phyloP scores from a whole-genome alignment of 352 stramenopile species.

The Saprolegnia diclina region DNA sequence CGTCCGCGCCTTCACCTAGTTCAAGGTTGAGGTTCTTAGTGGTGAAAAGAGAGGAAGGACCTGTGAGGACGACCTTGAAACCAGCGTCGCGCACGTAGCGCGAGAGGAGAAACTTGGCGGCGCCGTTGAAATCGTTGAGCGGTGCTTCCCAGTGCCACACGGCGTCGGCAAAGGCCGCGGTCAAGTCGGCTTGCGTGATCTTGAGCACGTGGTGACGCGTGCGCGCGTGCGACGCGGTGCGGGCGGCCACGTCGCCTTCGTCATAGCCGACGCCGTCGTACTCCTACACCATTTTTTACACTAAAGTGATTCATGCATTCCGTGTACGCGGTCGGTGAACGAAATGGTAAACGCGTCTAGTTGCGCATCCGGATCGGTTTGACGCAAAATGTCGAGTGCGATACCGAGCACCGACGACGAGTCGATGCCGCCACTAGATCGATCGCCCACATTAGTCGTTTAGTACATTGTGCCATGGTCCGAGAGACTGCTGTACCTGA shows the following conservation, averaged over 20 bases:
- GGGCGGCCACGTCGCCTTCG: not conserved
- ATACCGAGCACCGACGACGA: not conserved
- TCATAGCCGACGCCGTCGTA: not conserved
- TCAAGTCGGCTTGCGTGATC: not conserved
- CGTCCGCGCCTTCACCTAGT: not conserved
- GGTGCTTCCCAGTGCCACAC: not conserved
- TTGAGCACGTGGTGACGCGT: not conserved
- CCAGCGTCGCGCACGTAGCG: not conserved
- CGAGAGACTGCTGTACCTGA: not conserved
- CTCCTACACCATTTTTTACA: not conserved
- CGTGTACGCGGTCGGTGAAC: not conserved
- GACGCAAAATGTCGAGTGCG: not conserved
- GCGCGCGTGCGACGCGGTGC: not conserved
- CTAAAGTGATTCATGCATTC: not conserved
- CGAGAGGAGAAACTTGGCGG: not conserved
- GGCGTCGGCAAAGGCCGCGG: not conserved
- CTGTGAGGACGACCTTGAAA: not conserved
- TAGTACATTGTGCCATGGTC: no score
- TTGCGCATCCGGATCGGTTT: not conserved
- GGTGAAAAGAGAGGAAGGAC: not conserved
- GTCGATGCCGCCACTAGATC: not conserved
- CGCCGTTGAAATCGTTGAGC: not conserved
- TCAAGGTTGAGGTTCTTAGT: not conserved
- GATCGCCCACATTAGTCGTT: no score
- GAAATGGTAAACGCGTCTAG: not conserved